These are phyloP conservation scores for Nakazawaea populi DNA, from an alignment of 805 yeast genomes.

Conservation along the genomic window DNA sequence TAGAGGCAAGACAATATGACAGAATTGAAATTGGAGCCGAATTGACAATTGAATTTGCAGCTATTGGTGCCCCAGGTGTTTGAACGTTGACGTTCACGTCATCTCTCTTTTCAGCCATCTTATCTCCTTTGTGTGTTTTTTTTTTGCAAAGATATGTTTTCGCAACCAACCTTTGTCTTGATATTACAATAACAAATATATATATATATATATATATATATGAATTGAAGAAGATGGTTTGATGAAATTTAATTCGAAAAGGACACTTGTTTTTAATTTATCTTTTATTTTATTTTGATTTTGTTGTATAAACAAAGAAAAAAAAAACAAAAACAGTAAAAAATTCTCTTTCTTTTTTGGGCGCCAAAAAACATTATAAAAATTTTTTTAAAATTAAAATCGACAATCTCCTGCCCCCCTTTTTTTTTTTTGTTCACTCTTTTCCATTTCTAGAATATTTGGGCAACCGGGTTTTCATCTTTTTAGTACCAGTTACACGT, in stretches of 20 bases:
- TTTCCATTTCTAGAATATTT: not conserved
- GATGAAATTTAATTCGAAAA: not conserved
- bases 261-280: not conserved
- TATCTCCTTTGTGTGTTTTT: not conserved
- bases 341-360: not conserved
- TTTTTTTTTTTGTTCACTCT: not conserved
- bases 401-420: not conserved
- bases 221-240: not conserved
- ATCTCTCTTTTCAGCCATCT: conserved; percentile 10
- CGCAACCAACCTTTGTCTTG: too few relatives aligned
- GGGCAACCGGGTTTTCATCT: too few relatives aligned
- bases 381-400: too few relatives aligned
- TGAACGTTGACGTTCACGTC: conserved; percentile 1
- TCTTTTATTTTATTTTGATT: not conserved
- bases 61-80: not conserved
- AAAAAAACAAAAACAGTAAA: not conserved
- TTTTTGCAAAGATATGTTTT: too few relatives aligned
- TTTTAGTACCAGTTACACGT: too few relatives aligned
- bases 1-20: conserved; percentile 89
- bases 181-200: not conserved
- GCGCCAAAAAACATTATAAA: too few relatives aligned
- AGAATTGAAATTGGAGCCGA: conserved; percentile 66
- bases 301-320: not conserved
- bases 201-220: not conserved
- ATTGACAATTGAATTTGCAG: conserved; percentile 30